Evolutionary conservation across 2,329 filamentous ascomycete genomes (phyloP).

Genomic region (Sporothrix globosa): DNA sequence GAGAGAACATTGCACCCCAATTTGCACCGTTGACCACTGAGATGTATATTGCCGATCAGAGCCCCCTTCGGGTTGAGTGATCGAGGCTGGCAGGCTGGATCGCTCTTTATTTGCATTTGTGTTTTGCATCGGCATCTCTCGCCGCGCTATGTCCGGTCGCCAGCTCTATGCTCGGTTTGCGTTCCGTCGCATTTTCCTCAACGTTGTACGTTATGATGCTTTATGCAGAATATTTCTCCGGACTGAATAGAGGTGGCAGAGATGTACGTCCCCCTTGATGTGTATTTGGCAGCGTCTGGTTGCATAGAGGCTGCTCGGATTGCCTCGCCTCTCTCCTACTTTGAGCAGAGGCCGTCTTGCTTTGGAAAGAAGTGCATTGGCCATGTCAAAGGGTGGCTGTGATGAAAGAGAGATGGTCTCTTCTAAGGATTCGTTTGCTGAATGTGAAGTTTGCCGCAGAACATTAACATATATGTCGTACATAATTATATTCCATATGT

Average conservation of each 20-base stretch:
- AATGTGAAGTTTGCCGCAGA: no score
- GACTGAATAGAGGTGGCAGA: not conserved
- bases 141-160: not conserved
- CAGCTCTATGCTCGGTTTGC: not conserved
- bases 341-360: not conserved
- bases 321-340: not conserved
- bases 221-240: no score
- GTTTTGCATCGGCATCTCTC: not conserved
- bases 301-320: not conserved
- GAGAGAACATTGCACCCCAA: not conserved
- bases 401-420: no score
- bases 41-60: constrained; percentile 9
- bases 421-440: no score
- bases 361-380: not conserved
- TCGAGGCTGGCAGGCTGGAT: not conserved
- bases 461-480: no score
- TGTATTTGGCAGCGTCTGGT: not conserved
- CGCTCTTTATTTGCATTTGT: not conserved
- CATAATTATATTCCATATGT: no score
- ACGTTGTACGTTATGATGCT: no score
- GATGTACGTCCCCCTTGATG: not conserved
- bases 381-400: not conserved
- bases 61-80: not conserved
- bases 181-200: not conserved
- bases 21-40: not conserved